Evolutionary conservation across 257 asterid genomes (phyloP).

Genomic region (Lycium barbarum): DNA sequence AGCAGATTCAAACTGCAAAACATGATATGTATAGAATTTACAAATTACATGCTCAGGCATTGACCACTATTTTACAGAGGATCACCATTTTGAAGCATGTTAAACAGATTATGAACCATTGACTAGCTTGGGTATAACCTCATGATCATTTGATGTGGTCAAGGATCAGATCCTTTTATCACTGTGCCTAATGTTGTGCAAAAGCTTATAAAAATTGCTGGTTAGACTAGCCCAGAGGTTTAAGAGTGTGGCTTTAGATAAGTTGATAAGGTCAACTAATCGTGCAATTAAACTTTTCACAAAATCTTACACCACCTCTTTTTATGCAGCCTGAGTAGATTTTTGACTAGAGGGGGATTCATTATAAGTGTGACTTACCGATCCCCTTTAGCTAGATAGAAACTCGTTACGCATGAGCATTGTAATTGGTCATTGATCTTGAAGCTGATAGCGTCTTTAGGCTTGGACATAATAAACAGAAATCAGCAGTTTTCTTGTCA

Average conservation of each 20-base stretch:
- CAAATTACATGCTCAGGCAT: background rate
- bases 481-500: background rate
- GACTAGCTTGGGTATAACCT: background rate
- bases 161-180: constrained; percentile 10
- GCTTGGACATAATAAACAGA: background rate
- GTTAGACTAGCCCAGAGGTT: constrained; percentile 20
- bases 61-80: constrained; percentile 5
- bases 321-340: background rate
- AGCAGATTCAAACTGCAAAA: constrained; percentile 1
- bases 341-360: constrained; percentile 9
- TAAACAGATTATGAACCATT: background rate
- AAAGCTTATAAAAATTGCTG: background rate
- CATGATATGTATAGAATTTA: background rate
- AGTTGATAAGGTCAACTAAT: constrained; percentile 21
- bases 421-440: constrained; percentile 23
- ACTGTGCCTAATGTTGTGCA: constrained; percentile 21
- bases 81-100: background rate
- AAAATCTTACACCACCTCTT: background rate
- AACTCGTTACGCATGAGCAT: background rate
- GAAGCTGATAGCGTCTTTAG: background rate
- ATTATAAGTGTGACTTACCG: background rate
- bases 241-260: background rate
- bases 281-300: background rate
- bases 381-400: constrained; percentile 1
- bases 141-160: background rate